A percentile compares a stretch with the other conserved stretches of the same genome.
phyloP scores from a whole-genome alignment of 192 early-diverging fungal genomes.

The Coemansia sp. region DNA sequence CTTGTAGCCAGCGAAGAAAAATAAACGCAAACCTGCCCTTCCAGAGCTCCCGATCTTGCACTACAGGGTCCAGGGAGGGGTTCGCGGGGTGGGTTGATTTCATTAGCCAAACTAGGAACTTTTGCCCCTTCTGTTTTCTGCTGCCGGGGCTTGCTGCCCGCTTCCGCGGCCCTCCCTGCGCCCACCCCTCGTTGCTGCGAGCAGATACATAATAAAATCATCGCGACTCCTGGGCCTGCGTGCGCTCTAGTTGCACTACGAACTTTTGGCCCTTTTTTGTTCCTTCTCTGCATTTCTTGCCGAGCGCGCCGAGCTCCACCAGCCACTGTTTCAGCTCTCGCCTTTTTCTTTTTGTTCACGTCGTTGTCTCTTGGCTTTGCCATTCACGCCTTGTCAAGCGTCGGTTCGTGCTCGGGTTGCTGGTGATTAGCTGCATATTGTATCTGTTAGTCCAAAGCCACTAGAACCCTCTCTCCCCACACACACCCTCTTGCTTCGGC shows the following conservation, averaged over 20 bases:
- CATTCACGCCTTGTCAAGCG: not conserved
- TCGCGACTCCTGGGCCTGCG: slow-evolving; percentile 5
- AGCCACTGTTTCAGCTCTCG: slow-evolving; percentile 4
- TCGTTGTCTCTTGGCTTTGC: slow-evolving; percentile 3
- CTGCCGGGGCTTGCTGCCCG: slow-evolving; percentile 5
- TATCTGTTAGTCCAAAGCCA: slow-evolving; percentile 14
- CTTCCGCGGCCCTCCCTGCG: slow-evolving; percentile 1
- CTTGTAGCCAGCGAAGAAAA: not conserved
- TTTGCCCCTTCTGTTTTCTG: not conserved
- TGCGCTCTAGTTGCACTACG: not conserved
- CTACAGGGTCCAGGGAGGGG: slow-evolving; percentile 10
- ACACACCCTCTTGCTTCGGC: slow-evolving; percentile 3
- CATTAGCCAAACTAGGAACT: slow-evolving; percentile 7
- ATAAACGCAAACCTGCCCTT: slow-evolving; percentile 7
- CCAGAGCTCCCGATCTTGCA: not conserved
- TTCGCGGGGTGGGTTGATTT: slow-evolving; percentile 9
- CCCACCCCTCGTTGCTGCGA: not conserved
- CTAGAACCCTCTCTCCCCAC: slow-evolving; percentile 9
- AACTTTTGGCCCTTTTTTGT: not conserved
- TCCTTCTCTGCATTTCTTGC: slow-evolving; percentile 1
- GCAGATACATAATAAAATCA: slow-evolving; percentile 9
- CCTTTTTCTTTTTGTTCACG: slow-evolving; percentile 10
- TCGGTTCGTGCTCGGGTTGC: slow-evolving; percentile 12
- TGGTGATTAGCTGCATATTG: slow-evolving; percentile 17
- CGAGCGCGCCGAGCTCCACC: slow-evolving; percentile 1